A percentile compares a stretch with the other conserved stretches of the same genome.
Conservation (phyloP, 2,329 filamentous ascomycete genomes). For the Aspergillus chevalieri region DNA sequence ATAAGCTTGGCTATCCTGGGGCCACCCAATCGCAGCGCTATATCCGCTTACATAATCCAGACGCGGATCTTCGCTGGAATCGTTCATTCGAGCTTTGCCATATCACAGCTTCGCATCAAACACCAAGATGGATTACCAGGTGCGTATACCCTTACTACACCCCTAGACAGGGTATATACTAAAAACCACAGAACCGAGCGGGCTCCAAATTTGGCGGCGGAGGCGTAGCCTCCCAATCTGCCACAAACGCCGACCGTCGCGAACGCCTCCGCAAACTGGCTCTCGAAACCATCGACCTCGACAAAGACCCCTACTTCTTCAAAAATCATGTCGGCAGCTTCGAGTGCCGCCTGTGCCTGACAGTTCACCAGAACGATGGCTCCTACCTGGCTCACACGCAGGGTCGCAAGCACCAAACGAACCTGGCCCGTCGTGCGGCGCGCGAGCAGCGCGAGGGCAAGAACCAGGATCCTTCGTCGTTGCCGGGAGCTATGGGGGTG, state of each 20-base stretch:
- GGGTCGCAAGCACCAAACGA: slow-evolving; percentile 97
- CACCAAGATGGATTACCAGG: slow-evolving; percentile 47
- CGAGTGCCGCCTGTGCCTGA: slow-evolving; percentile 93
- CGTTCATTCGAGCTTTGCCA: not conserved
- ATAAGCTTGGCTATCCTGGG: not conserved
- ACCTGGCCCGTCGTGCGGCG: slow-evolving; percentile 90
- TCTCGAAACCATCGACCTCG: slow-evolving; percentile 96
- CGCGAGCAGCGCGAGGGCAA: slow-evolving; percentile 88
- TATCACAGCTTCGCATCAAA: slow-evolving; percentile 2
- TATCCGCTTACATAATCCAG: slow-evolving; percentile 21
- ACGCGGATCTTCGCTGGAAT: not conserved
- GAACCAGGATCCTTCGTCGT: slow-evolving; percentile 54
- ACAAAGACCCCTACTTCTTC: slow-evolving; percentile 99
- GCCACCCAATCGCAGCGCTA: not conserved
- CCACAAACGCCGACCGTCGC: slow-evolving; percentile 92
- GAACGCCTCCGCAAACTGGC: slow-evolving; percentile 97
- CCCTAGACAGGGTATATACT: not conserved
- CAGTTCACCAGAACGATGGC: slow-evolving; percentile 97
- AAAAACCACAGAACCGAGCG: slow-evolving; percentile 66
- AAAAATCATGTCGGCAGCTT: slow-evolving; percentile 98
- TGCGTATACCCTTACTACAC: slow-evolving; percentile 15
- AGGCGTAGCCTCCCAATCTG: slow-evolving; percentile 86
- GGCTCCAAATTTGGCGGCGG: slow-evolving; percentile 98
- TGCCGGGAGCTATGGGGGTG: slow-evolving; percentile 70
- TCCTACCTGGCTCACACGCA: slow-evolving; percentile 98